Evolutionary conservation across 306 rosid species (phyloP).

Genomic region (Trifolium subterraneum): DNA sequence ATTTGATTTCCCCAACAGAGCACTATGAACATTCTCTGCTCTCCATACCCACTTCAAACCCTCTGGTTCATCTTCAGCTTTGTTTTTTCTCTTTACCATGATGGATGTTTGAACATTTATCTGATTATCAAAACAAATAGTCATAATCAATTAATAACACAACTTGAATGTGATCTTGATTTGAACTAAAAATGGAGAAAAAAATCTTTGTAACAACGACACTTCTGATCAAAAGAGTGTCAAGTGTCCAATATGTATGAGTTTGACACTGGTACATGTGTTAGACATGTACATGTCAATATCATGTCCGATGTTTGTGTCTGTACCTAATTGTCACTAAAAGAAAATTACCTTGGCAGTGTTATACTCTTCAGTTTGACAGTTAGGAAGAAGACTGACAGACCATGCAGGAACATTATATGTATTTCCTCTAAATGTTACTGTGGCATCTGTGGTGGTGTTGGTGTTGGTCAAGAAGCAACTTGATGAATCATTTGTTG

Average conservation of each 20-base stretch:
- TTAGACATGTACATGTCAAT: no score
- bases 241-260: no score
- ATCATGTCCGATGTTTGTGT: no score
- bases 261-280: no score
- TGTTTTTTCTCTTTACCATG: neutral
- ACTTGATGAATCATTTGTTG: constrained; percentile 45
- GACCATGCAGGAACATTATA: constrained; percentile 64
- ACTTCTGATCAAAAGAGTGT: no score
- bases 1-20: neutral
- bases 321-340: no score
- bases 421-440: constrained; percentile 46
- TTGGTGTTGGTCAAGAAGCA: constrained; percentile 52
- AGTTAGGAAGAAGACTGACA: constrained; percentile 60
- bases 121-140: neutral
- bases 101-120: neutral
- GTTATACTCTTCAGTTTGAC: constrained; percentile 51
- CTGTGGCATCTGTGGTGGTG: constrained; percentile 39
- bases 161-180: neutral
- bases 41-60: neutral
- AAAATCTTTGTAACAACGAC: no score
- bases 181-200: no score
- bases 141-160: no score
- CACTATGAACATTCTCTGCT: neutral
- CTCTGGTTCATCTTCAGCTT: neutral
- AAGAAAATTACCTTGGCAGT: constrained; percentile 3